Evolutionary conservation across 108 stramenopile genomes (phyloP), one percentile per base, ranked within the genome.

Genomic region (Thalassiosira profunda): DNA sequence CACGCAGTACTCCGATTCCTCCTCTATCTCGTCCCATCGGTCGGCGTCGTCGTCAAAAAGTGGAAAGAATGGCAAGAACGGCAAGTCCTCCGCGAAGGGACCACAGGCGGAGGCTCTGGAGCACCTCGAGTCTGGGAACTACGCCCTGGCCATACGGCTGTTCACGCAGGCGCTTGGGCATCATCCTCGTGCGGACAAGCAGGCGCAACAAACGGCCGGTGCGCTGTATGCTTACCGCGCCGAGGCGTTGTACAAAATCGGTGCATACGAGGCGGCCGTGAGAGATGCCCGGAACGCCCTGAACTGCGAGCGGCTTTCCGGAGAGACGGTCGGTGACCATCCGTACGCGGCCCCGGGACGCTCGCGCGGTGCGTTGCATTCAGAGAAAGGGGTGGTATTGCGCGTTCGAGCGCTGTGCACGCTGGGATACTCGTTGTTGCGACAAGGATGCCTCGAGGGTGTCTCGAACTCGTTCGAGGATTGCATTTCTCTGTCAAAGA

Each of bases 171-270:
- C 33, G 0, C n/a, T 65, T 1, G 49, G 37, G 45, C 54, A 65
- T 24, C 52, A 53, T 5, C 23, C 7, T n/a, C 5, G 15, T n/a
- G n/a, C n/a, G n/a, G n/a, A n/a, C n/a, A n/a, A n/a, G n/a, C n/a
- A n/a, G n/a, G n/a, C n/a, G n/a, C n/a, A n/a, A n/a, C n/a, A n/a
- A n/a, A n/a, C n/a, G n/a, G n/a, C n/a, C n/a, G n/a, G n/a, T 1
- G 29, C 21, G 26, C 26, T 90, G 15, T 52, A 76, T 38, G 84
- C 80, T 17, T 81, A 90, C 59, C 88, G 88, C 45, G 78, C 79
- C 6, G 87, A 81, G 12, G 75, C 72, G 10, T 59, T 86, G 8
- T 45, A 86, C n/a, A 86, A 84, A 73, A 51, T 85, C 26, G 91
- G 86, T 5, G 86, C 83, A 14, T 87, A 76, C 53, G 68, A 70